Evolutionary conservation across 768 basidiomycete species (phyloP).

Genomic region (Phanerochaete carnosa): DNA sequence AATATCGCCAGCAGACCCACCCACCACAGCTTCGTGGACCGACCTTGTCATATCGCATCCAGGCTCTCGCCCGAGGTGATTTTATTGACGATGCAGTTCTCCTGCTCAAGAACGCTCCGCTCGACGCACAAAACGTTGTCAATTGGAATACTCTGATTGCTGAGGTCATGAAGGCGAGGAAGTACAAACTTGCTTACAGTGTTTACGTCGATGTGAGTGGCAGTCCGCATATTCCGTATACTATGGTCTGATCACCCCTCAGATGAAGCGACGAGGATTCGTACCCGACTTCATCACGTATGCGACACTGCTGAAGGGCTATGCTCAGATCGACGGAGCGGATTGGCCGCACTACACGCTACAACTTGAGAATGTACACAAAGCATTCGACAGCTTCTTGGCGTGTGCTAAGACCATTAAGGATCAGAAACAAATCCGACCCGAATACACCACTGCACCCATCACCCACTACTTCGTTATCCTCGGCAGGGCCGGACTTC

Average conservation of each 20-base stretch:
- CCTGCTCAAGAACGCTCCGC: slow-evolving; percentile 65
- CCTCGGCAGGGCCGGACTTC: slow-evolving; percentile 54
- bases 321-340: slow-evolving; percentile 45
- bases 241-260: neutral
- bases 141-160: slow-evolving; percentile 82
- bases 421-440: slow-evolving; percentile 41
- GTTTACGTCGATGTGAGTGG: slow-evolving; percentile 62
- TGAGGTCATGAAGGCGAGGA: slow-evolving; percentile 53
- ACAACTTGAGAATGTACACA: slow-evolving; percentile 59
- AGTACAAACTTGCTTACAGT: slow-evolving; percentile 57
- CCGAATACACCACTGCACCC: slow-evolving; percentile 48
- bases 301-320: slow-evolving; percentile 64
- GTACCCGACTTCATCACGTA: slow-evolving; percentile 66
- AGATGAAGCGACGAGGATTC: slow-evolving; percentile 88
- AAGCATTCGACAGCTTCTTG: slow-evolving; percentile 56
- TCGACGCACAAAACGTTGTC: slow-evolving; percentile 68
- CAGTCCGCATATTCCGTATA: neutral
- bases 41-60: slow-evolving; percentile 55
- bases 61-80: slow-evolving; percentile 50
- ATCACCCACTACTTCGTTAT: slow-evolving; percentile 63
- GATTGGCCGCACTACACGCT: slow-evolving; percentile 57
- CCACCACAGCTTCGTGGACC: slow-evolving; percentile 53
- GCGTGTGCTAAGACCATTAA: slow-evolving; percentile 48
- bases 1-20: neutral
- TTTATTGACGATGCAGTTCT: slow-evolving; percentile 60